Base-by-base conservation (phyloP, 1,139 yeast species). In the Yamadazyma mexicana region DNA sequence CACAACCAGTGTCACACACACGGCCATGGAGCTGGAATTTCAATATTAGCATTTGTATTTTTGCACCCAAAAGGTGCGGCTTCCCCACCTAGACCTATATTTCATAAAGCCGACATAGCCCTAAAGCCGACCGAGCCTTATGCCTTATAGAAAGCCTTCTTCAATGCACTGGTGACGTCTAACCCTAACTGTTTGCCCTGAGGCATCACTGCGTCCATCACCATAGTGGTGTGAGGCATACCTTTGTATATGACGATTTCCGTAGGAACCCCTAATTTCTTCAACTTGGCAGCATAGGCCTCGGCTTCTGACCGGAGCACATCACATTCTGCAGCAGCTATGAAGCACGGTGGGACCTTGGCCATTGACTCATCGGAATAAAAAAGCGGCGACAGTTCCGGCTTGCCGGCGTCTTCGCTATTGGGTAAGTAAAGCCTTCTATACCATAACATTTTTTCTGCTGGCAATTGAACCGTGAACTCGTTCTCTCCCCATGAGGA, bases 391-490 rank as follows among this genome's bases (percentile, higher is more conserved):
- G 75, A 67, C 2, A 77, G 65, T 42, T 69, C 74, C 0, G 77
- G 77, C 38, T 65, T 59, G 17, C 52, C 50, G 42, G 58, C 54
- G 25, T 58, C 59, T 27, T 61, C 59, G 17, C 59, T 61, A 33
- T 66, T 57, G 15, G 75, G 77, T 37, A 73, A 58, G 43, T 74
- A 74, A n/a, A 66, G 49, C 22, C 62, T 53, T 44, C 77, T 53
- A 46, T 72, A 73, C 77, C 78, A 74, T 35, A 69, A 45, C 77
- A 73, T 73, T 52, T 73, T 73, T 34, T 60, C 68, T 12, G 75
- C 73, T 1, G 78, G 77, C 31, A 73, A 57, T 46, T 73, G 77
- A 3, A 77, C 66, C 17, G 75, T 68, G 45, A 57, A 56, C 45
- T 67, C 68, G 41, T 63, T 63, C 42, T 70, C 73, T 33, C 56